Conservation (phyloP, 2,329 filamentous ascomycete genomes). For the Penicillium occitanis region DNA sequence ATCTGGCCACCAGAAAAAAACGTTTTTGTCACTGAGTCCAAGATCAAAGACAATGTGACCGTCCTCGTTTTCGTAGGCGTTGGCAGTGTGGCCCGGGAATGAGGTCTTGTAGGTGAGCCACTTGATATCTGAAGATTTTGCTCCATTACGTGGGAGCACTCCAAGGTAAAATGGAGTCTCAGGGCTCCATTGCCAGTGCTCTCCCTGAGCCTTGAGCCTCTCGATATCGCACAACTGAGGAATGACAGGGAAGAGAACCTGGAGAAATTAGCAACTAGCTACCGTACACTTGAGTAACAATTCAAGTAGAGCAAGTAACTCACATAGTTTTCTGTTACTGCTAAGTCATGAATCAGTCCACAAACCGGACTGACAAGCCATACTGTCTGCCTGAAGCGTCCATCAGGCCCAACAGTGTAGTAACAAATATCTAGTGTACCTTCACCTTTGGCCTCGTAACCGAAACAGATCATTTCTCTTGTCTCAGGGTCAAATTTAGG, state of each 20-base stretch:
- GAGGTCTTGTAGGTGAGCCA: constrained; percentile 41
- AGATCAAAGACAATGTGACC: constrained; percentile 39
- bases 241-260: constrained; percentile 41
- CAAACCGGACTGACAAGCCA: constrained; percentile 40
- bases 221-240: constrained; percentile 39
- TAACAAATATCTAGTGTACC: constrained; percentile 43
- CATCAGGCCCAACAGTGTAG: constrained; percentile 32
- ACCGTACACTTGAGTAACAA: not conserved
- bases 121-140: constrained; percentile 36
- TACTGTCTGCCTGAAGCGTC: constrained; percentile 32
- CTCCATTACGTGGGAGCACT: constrained; percentile 28
- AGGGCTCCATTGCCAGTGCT: constrained; percentile 44
- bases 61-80: constrained; percentile 37
- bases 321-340: constrained; percentile 42
- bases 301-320: not conserved
- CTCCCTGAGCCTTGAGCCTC: constrained; percentile 37
- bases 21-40: constrained; percentile 40
- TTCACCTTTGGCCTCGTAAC: constrained; percentile 47
- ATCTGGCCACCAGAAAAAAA: constrained; percentile 48
- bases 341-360: constrained; percentile 47
- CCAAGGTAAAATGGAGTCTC: constrained; percentile 33
- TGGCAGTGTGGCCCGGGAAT: constrained; percentile 41
- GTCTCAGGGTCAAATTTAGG: constrained; percentile 54
- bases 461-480: constrained; percentile 54
- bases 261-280: not conserved